Conservation (phyloP, 768 basidiomycete species). For the Russula sp. region DNA sequence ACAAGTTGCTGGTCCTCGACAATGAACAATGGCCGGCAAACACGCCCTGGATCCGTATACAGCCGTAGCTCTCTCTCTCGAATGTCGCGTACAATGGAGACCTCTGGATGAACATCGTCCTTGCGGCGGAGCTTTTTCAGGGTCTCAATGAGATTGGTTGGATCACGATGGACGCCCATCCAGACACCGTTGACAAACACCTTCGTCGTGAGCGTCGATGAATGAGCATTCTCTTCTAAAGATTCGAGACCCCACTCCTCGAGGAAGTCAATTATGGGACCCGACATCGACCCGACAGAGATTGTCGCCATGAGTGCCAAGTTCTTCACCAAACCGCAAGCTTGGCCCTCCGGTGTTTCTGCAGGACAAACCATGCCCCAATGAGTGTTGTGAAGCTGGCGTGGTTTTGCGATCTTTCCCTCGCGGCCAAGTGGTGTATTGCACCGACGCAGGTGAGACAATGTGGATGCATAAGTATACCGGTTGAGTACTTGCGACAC, state of each 20-base stretch:
- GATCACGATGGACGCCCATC: constrained; percentile 98
- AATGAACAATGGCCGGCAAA: constrained; percentile 95
- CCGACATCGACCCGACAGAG: constrained; percentile 93
- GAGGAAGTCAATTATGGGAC: constrained; percentile 95
- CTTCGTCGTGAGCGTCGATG: constrained; percentile 79
- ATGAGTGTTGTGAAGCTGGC: constrained; percentile 97
- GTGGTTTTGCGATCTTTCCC: constrained; percentile 98
- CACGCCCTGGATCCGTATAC: constrained; percentile 95
- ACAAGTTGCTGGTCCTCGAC: constrained; percentile 85
- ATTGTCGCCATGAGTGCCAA: constrained; percentile 96
- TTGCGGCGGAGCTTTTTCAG: constrained; percentile 88
- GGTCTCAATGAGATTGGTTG: constrained; percentile 85
- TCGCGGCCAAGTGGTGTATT: constrained; percentile 98
- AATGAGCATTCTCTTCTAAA: constrained; percentile 87
- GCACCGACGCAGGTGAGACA: constrained; percentile 95
- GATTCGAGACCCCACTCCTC: constrained; percentile 98
- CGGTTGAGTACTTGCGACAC: constrained; percentile 98
- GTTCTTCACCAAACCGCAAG: constrained; percentile 98
- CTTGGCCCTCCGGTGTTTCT: constrained; percentile 98
- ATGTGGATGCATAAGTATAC: constrained; percentile 96
- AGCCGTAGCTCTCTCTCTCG: constrained; percentile 90
- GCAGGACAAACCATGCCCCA: constrained; percentile 99
- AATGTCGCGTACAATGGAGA: constrained; percentile 96
- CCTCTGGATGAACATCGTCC: constrained; percentile 93
- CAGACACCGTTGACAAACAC: constrained; percentile 99